Conservation (phyloP, 148 eudicot species). For the Camellia japonica region DNA sequence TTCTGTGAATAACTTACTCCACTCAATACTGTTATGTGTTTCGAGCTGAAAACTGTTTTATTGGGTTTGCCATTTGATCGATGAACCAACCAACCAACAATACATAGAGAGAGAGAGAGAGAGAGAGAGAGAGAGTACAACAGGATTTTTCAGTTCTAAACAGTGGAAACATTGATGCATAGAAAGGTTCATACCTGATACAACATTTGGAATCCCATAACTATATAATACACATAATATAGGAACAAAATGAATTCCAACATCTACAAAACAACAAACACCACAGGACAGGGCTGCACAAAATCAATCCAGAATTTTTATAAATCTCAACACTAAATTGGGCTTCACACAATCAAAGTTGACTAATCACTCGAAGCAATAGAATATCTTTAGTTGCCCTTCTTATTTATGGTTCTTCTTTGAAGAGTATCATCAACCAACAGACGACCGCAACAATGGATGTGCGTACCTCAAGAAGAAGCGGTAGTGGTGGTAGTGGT, state of each 20-base stretch:
- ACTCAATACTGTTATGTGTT: too few relatives aligned
- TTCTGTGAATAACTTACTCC: too few relatives aligned
- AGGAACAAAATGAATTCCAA: conserved; percentile 15
- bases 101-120: too few relatives aligned
- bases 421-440: conserved; percentile 5
- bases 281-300: background rate
- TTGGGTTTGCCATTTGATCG: too few relatives aligned
- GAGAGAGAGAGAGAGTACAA: too few relatives aligned
- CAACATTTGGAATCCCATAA: background rate
- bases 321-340: background rate
- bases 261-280: conserved; percentile 7
- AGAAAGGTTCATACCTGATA: conserved; percentile 1
- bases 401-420: conserved; percentile 19
- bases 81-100: too few relatives aligned
- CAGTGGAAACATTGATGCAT: background rate
- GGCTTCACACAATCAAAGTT: conserved; percentile 9
- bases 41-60: too few relatives aligned
- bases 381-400: conserved; percentile 1
- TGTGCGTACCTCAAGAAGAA: conserved; percentile 33
- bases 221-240: background rate
- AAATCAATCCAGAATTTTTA: conserved; percentile 6
- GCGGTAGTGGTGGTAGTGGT: conserved; percentile 28
- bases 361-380: conserved; percentile 4
- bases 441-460: background rate
- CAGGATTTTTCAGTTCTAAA: too few relatives aligned